Conservation (phyloP, 2,329 filamentous ascomycete genomes). For the Fusarium piperis region DNA sequence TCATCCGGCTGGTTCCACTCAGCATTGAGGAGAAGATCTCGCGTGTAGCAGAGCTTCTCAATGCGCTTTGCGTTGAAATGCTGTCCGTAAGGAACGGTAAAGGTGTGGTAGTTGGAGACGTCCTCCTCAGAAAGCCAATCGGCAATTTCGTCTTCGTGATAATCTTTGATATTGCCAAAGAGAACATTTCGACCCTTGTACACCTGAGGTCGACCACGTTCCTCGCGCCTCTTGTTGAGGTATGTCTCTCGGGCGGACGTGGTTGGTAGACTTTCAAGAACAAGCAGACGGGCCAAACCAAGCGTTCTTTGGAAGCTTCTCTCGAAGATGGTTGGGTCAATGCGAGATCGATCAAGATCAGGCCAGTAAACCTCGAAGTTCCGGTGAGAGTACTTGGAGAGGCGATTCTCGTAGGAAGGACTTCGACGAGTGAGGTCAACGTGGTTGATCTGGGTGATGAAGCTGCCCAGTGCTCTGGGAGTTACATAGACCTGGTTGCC, state of each 20-base stretch:
- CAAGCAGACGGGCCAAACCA: constrained; percentile 80
- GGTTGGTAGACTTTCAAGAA: constrained; percentile 81
- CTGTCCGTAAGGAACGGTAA: constrained; percentile 74
- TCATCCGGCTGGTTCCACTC: constrained; percentile 86
- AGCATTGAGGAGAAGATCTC: constrained; percentile 83
- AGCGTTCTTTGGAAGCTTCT: constrained; percentile 79
- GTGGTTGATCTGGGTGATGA: constrained; percentile 83
- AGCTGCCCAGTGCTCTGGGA: constrained; percentile 80
- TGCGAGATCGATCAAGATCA: constrained; percentile 74
- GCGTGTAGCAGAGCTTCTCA: constrained; percentile 83
- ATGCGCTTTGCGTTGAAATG: constrained; percentile 74
- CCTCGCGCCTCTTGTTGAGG: constrained; percentile 72
- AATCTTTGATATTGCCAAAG: constrained; percentile 80
- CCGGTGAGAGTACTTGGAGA: constrained; percentile 85
- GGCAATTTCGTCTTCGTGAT: constrained; percentile 81
- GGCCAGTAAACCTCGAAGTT: constrained; percentile 89
- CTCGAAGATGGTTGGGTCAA: constrained; percentile 90
- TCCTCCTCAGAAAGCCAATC: constrained; percentile 85
- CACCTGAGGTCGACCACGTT: constrained; percentile 74
- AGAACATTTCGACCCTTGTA: constrained; percentile 50
- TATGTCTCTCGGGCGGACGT: constrained; percentile 75
- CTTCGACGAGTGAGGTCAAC: constrained; percentile 82
- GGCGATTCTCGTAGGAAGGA: constrained; percentile 86
- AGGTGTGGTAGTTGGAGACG: constrained; percentile 81
- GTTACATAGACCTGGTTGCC: constrained; percentile 82